These are phyloP conservation scores for Skeletonema grethae DNA, from an alignment of 108 stramenopile species.

Conservation along the genomic window DNA sequence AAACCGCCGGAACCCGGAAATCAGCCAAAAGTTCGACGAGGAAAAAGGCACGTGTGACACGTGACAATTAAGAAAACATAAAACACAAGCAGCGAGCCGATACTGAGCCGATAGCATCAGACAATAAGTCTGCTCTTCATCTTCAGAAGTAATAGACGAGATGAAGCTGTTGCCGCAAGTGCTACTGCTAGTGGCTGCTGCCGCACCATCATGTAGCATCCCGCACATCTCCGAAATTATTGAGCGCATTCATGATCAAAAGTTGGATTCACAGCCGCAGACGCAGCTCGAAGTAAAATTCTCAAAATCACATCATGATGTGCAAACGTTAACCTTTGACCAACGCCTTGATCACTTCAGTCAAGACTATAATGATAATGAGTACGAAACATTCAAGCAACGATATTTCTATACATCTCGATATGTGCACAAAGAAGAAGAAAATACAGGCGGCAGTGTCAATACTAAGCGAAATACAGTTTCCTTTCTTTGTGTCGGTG, in stretches of 20 bases:
- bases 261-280: background rate
- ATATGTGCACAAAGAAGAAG: constrained; percentile 22
- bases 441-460: background rate
- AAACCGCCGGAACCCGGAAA: no score
- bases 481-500: constrained; percentile 85
- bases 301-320: constrained; percentile 6
- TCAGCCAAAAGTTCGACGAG: no score
- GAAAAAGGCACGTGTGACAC: no score
- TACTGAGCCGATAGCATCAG: no score
- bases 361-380: background rate
- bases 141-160: no score
- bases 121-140: no score
- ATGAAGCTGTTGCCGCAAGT: background rate
- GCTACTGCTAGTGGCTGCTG: background rate
- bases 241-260: background rate
- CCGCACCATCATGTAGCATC: background rate
- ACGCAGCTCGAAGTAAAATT: background rate
- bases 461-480: constrained; percentile 13
- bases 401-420: constrained; percentile 78
- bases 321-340: constrained; percentile 1
- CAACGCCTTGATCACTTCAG: constrained; percentile 46
- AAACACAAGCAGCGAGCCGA: no score
- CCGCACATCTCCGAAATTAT: background rate
- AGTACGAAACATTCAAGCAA: constrained; percentile 57
- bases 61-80: no score